Base-by-base conservation (phyloP, 2,329 filamentous ascomycete species). In the Diaporthe longicolla region DNA sequence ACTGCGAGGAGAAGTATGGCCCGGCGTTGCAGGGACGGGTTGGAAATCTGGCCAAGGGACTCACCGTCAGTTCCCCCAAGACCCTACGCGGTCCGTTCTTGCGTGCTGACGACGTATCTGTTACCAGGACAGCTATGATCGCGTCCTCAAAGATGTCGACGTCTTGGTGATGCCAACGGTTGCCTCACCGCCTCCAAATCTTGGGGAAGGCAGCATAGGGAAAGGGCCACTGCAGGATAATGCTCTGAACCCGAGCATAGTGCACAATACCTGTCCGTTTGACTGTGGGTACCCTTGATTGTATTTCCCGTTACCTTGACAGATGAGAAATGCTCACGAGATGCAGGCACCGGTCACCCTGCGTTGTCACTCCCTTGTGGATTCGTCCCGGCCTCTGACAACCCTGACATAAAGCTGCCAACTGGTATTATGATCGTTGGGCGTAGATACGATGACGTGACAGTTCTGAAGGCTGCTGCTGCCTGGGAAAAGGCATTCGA, bases 151-250 rank as follows among this genome's bases (percentile, higher is more conserved):
- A 59, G 78, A 84, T 0, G 81, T 86, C 1, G 87, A 89, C 75
- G 81, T 89, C 2, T 79, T 89, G 4, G 76, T 89, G 48, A 86
- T 86, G n/a, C 85, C 86, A 1, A 84, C 82, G 0, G 82, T 87
- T 9, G 85, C 85, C 0, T 84, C 83, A 75, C 84, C 83, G 26
- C 73, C 71, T 32, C 54, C 29, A 21, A 65, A 70, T 26, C 58
- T 73, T 52, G 71, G 70, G 21, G 58, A 73, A 21, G 71, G 70
- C 17, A 52, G 50, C 58, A 43, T 13, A 4, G 57, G 57, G n/a
- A 17, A 32, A 2, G n/a, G 45, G 21, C 70, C 70, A 55, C 17
- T 70, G 24, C 54, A 72, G 32, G 43, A 29, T 11, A 50, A 61
- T 21, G 48, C 54, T 32, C 29, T 59, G 7, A 57, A 21, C 21